A percentile compares a stretch with the other conserved stretches of the same genome.
Conservation (phyloP, 495 filamentous ascomycete species). For the Penicillium egyptiacum region DNA sequence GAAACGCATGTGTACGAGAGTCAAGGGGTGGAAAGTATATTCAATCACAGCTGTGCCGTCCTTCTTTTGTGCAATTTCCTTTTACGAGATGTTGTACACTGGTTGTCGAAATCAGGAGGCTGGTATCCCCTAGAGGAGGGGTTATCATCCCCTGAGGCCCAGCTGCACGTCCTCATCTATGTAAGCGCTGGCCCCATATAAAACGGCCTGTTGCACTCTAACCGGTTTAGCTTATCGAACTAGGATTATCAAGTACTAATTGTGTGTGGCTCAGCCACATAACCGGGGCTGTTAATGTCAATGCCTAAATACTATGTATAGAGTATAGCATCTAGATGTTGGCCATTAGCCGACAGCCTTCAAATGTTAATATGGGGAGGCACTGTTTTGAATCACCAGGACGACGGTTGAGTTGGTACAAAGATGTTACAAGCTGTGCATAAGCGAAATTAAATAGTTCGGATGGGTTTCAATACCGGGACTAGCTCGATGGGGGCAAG, state of each 20-base stretch:
- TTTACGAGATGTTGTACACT: neutral
- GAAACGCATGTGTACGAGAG: constrained; percentile 8
- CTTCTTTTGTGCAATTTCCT: neutral
- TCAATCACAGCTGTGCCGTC: constrained; percentile 1
- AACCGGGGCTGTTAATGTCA: neutral
- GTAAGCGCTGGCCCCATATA: constrained; percentile 11
- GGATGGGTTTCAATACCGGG: constrained; percentile 19
- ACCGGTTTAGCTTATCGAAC: neutral
- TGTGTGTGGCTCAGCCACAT: neutral
- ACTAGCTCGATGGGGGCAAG: constrained; percentile 20
- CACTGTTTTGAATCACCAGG: neutral
- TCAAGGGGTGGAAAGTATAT: neutral
- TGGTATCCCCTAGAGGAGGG: constrained; percentile 4
- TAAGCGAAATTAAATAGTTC: constrained; percentile 43
- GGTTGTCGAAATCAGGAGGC: constrained; percentile 7
- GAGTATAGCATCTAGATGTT: neutral
- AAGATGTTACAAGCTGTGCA: constrained; percentile 19
- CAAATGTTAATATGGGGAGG: neutral
- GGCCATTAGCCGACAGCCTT: neutral
- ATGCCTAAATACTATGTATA: neutral
- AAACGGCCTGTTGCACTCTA: too few species aligned
- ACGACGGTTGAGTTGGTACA: neutral
- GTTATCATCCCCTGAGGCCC: constrained; percentile 8
- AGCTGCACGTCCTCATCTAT: constrained; percentile 25
- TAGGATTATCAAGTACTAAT: neutral